These are phyloP conservation scores for Aspergillus olivimuriae DNA, from an alignment of 495 filamentous ascomycete species.

Conservation along the genomic window DNA sequence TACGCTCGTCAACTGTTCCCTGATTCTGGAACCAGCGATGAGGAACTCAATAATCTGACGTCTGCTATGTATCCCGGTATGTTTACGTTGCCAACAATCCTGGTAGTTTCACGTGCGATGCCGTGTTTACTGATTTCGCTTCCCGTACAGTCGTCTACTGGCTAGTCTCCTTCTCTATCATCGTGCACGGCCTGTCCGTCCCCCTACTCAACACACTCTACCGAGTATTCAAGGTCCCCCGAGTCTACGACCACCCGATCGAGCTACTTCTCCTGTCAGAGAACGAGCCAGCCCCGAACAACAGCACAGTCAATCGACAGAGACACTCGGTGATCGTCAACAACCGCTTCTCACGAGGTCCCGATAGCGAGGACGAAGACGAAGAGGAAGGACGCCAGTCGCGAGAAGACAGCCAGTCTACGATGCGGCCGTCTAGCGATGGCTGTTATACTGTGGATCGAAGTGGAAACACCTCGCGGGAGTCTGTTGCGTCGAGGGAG, in stretches of 20 bases:
- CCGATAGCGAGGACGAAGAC: conserved; percentile 8
- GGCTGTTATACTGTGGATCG: no score
- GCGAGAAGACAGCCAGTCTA: no score
- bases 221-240: conserved; percentile 32
- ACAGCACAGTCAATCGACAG: conserved; percentile 42
- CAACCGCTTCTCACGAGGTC: conserved; percentile 48
- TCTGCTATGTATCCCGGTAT: conserved; percentile 40
- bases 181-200: conserved; percentile 53
- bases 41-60: conserved; percentile 45
- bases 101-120: no score
- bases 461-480: no score
- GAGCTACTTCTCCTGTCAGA: conserved; percentile 43
- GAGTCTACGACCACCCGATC: conserved; percentile 47
- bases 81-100: neutral
- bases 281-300: conserved; percentile 44
- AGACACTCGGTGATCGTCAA: conserved; percentile 42
- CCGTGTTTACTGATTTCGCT: no score
- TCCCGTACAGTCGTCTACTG: conserved; percentile 54
- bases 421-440: no score
- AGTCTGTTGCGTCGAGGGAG: no score
- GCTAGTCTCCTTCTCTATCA: conserved; percentile 52
- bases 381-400: neutral
- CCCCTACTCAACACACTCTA: conserved; percentile 46
- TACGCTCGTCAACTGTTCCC: conserved; percentile 51
- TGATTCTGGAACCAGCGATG: conserved; percentile 40